Conservation (phyloP, 148 eudicot genomes). For the Mesembryanthemum crystallinum region DNA sequence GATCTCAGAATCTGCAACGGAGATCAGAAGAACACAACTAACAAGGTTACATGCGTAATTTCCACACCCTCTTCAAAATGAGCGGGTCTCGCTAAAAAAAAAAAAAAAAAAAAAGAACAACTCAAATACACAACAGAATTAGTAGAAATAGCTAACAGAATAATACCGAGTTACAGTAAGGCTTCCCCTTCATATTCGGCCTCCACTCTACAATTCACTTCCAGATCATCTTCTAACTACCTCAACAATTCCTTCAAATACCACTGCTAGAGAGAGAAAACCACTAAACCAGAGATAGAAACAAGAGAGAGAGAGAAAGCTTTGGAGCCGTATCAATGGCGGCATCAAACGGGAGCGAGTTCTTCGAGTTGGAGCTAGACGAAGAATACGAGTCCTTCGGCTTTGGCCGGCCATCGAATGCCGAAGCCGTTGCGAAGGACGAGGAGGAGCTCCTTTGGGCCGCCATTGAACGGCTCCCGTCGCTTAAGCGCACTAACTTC, state of each 20-base stretch:
- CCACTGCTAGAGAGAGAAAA: background rate
- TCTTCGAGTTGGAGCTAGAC: conserved; percentile 44
- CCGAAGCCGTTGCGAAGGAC: conserved; percentile 52
- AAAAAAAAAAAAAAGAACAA: no score
- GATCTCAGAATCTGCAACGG: no score
- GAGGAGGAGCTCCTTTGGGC: conserved; percentile 77
- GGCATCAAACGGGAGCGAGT: conserved; percentile 53
- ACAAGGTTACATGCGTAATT: conserved; percentile 1
- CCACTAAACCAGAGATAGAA: background rate
- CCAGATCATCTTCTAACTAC: background rate
- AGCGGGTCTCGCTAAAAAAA: no score
- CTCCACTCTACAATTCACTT: background rate
- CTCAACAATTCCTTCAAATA: background rate
- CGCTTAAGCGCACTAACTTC: conserved; percentile 43
- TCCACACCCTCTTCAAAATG: background rate
- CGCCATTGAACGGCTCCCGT: conserved; percentile 66
- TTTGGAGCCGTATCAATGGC: conserved; percentile 4
- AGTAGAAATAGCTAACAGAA: no score
- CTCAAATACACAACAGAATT: no score
- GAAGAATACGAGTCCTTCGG: conserved; percentile 41
- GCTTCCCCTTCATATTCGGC: no score
- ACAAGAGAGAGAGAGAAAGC: background rate
- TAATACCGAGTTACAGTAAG: no score
- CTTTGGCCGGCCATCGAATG: conserved; percentile 56
- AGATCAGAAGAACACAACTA: background rate